A percentile compares a stretch with the other conserved stretches of the same genome.
These are phyloP conservation scores for Taphrina flavorubra DNA, from an alignment of 1,139 yeast species.

Conservation along the genomic window DNA sequence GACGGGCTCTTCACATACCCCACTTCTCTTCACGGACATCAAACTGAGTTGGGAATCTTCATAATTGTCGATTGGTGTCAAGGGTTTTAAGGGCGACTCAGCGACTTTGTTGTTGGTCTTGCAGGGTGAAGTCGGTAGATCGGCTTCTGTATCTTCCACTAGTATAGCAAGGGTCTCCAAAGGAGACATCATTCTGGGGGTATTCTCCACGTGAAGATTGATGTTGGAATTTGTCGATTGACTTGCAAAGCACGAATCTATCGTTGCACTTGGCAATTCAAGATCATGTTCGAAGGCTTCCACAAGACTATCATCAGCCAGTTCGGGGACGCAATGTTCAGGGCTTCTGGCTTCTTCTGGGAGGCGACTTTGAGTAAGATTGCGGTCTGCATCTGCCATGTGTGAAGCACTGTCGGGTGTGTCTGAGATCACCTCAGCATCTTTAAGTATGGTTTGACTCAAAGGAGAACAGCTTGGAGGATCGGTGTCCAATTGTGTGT, in stretches of 20 bases:
- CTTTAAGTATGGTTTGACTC: too few species aligned
- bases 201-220: neutral
- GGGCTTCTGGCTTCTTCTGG: too few species aligned
- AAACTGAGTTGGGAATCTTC: neutral
- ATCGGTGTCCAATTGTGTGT: too few species aligned
- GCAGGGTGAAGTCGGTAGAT: neutral
- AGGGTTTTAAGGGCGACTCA: neutral
- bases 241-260: neutral
- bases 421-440: too few species aligned
- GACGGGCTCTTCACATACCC: neutral
- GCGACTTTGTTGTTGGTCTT: neutral
- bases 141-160: neutral
- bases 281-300: constrained; percentile 20
- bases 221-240: neutral
- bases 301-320: constrained; percentile 20
- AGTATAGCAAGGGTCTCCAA: neutral
- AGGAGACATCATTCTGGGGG: too few species aligned
- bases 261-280: neutral
- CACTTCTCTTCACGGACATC: too few species aligned
- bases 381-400: neutral
- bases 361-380: too few species aligned
- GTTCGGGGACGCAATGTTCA: neutral
- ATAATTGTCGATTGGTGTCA: neutral
- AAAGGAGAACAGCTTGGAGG: too few species aligned
- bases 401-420: neutral